Base-by-base conservation (phyloP, 1,139 yeast genomes). In the Sugiyamaella grinbergsii region DNA sequence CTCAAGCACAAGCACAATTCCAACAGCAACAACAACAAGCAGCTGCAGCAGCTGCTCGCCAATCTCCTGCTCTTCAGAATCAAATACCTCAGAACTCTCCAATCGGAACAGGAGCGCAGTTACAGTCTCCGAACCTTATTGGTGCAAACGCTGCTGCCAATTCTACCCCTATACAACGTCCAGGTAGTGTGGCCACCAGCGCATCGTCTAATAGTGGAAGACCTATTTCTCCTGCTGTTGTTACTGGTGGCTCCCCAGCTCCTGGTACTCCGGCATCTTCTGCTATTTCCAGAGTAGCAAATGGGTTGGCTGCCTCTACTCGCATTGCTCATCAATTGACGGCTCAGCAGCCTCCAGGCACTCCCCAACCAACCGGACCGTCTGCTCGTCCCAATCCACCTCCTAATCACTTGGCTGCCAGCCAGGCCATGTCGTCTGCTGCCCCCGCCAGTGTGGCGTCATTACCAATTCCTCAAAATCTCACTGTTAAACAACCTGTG, bases 401-500 rank as follows among this genome's bases (percentile, higher is more conserved):
- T 29, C 64, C 66, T 32, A 55, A 49, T 26, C 60, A 55, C 15
- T 42, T 57, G 5, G 48, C 59, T 5, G 52, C 58, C n/a, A 46
- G 45, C 15, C 52, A 57, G n/a, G 62, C 58, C 36, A 62, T 62
- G 29, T 54, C 61, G 29, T 56, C 66, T 16, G 66, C 67, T 6
- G 54, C 63, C 23, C 86, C 83, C 10, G 86, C 93, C 1, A 53
- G 58, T 13, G 56, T 66, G 6, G 57, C 61, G 6, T 77, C 86
- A 4, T 75, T 87, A 50, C 89, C 93, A 1, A 83, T 90, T 36
- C 82, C 95, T 1, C 78, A 77, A 44, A 81, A 79, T 19, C 73
- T 91, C 37, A 79, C 83, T 42, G 82, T 88, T 6, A 78, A 80
- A 53, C 79, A 82, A 6, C 83, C 87, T 1, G 74, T 75, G 3